phyloP scores from a whole-genome alignment of 805 yeast species.

The Barnettozyma wickerhamii region DNA sequence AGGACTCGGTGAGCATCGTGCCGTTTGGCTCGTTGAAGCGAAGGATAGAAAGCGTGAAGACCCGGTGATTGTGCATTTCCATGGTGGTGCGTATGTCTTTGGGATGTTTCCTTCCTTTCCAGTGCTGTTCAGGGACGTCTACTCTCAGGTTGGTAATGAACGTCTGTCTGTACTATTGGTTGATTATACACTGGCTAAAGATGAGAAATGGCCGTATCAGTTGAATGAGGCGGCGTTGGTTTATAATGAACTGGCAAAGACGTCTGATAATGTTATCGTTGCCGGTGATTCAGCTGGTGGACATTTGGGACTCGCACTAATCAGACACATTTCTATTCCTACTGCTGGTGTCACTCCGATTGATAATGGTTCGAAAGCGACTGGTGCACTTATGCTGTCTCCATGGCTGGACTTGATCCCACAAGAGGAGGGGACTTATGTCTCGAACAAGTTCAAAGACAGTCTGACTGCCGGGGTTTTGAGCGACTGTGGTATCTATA shows the following conservation, averaged over 20 bases:
- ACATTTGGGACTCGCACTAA: constrained; percentile 20
- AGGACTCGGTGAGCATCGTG: constrained; percentile 6
- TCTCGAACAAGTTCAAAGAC: background rate
- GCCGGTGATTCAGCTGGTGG: constrained; percentile 33
- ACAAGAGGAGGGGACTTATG: background rate
- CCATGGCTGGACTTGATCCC: constrained; percentile 19
- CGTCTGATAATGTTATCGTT: constrained; percentile 18
- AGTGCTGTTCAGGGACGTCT: constrained; percentile 5
- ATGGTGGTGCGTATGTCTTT: constrained; percentile 19
- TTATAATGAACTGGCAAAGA: constrained; percentile 16
- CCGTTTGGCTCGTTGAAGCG: constrained; percentile 24
- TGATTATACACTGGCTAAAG: constrained; percentile 19
- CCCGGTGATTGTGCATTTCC: constrained; percentile 15
- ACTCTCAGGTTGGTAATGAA: constrained; percentile 4
- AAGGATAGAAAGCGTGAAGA: constrained; percentile 19
- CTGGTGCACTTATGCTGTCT: constrained; percentile 11
- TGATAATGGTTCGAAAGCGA: background rate
- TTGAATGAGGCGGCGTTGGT: constrained; percentile 20
- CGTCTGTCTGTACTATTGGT: constrained; percentile 21
- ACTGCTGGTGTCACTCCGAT: background rate
- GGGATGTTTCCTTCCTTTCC: constrained; percentile 10
- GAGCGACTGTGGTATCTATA: background rate
- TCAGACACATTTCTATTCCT: constrained; percentile 8
- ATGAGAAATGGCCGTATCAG: background rate
- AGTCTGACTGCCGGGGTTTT: background rate